Percentiles rank a stretch among this genome's conserved stretches.
phyloP scores from a whole-genome alignment of 2,329 filamentous ascomycete species.

The Teratosphaeria zuluensis region DNA sequence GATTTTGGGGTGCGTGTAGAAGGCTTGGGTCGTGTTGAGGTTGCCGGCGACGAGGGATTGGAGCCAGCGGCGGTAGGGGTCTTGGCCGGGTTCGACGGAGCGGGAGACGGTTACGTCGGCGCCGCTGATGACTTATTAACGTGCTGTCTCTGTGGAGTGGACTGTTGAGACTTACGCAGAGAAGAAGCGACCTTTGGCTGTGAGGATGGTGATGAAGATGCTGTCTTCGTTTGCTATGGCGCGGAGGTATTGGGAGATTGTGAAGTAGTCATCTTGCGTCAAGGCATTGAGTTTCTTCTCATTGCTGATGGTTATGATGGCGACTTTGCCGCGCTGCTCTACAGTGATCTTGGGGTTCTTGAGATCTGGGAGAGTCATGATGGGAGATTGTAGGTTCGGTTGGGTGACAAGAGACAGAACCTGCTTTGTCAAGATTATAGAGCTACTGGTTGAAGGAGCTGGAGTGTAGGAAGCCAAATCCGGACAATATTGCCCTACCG shows the following conservation, averaged over 20 bases:
- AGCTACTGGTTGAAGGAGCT: not conserved
- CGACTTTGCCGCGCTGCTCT: slow-evolving; percentile 52
- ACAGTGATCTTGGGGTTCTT: not conserved
- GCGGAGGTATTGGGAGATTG: slow-evolving; percentile 60
- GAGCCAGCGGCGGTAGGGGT: slow-evolving; percentile 51
- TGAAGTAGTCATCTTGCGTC: slow-evolving; percentile 62
- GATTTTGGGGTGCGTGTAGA: slow-evolving; percentile 90
- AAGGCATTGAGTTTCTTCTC: slow-evolving; percentile 83
- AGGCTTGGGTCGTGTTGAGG: slow-evolving; percentile 78
- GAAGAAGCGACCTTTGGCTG: slow-evolving; percentile 72
- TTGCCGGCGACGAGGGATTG: slow-evolving; percentile 72
- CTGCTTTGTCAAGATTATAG: not conserved
- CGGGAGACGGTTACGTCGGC: slow-evolving; percentile 59
- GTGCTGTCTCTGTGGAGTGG: not conserved
- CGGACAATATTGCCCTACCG: too few relatives aligned
- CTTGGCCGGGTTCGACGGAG: slow-evolving; percentile 20
- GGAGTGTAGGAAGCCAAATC: too few relatives aligned
- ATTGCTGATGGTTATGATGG: slow-evolving; percentile 79
- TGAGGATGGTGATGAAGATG: slow-evolving; percentile 74
- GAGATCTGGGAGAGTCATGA: not conserved
- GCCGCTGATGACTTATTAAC: slow-evolving; percentile 46
- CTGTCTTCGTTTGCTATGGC: slow-evolving; percentile 72
- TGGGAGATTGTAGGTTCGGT: too few relatives aligned
- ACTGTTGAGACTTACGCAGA: slow-evolving; percentile 59
- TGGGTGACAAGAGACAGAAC: not conserved